Percentiles rank a stretch among this genome's conserved stretches.
These are phyloP conservation scores for Suillus spraguei DNA, from an alignment of 768 basidiomycete species.

Conservation along the genomic window DNA sequence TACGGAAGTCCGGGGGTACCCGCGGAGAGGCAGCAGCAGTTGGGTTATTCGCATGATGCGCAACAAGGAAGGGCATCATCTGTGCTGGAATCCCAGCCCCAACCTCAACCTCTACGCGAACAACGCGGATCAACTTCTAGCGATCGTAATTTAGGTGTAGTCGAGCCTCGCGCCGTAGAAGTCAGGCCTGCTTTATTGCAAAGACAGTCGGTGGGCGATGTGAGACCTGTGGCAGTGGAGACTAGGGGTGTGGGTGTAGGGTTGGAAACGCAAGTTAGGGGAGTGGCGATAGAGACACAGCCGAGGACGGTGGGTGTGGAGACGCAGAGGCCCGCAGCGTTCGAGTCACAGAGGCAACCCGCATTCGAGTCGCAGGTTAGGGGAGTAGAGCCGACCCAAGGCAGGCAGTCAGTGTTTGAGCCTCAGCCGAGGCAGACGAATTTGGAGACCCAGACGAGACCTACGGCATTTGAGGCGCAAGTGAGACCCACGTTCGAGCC, in stretches of 20 bases:
- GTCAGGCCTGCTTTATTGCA: not conserved
- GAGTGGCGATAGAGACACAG: not conserved
- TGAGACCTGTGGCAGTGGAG: not conserved
- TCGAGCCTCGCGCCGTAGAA: not conserved
- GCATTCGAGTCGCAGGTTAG: not conserved
- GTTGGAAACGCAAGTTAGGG: not conserved
- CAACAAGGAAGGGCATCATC: constrained; percentile 23
- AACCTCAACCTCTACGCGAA: constrained; percentile 11
- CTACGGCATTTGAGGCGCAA: not conserved
- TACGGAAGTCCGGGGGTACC: not conserved
- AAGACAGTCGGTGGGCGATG: not conserved
- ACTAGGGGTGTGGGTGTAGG: not conserved
- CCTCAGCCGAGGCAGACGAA: not conserved
- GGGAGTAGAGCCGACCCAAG: not conserved
- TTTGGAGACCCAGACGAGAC: not conserved
- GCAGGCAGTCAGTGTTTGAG: not conserved
- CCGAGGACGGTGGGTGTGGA: not conserved
- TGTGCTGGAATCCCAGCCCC: constrained; percentile 12
- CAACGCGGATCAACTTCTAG: constrained; percentile 23
- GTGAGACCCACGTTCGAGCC: not conserved
- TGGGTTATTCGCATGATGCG: constrained; percentile 15
- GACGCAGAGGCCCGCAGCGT: not conserved
- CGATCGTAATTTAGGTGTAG: constrained; percentile 26
- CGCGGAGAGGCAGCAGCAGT: constrained; percentile 5
- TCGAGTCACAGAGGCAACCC: not conserved